Percentiles rank a stretch among this genome's conserved stretches.
These are phyloP conservation scores for Linnemannia schmuckeri DNA, from an alignment of 192 early-diverging fungal species.

Conservation along the genomic window DNA sequence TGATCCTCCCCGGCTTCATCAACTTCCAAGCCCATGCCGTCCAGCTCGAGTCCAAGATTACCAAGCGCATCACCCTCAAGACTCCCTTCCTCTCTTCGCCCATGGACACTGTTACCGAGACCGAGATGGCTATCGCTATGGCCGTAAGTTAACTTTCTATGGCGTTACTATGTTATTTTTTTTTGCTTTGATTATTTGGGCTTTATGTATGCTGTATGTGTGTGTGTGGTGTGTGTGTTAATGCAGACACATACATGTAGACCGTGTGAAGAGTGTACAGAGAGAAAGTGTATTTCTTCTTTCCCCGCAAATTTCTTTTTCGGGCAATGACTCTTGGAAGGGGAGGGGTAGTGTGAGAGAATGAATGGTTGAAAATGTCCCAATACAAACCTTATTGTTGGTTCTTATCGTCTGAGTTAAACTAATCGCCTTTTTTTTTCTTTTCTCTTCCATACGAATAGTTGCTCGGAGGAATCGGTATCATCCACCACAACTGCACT, in stretches of 20 bases:
- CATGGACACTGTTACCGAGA: conserved; percentile 99
- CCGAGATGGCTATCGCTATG: conserved; percentile 99
- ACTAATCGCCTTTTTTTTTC: neutral
- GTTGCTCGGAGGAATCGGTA: conserved; percentile 93
- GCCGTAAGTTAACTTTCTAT: conserved; percentile 71
- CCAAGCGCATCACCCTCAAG: conserved; percentile 91
- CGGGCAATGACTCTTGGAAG: conserved; percentile 7
- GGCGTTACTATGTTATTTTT: neutral
- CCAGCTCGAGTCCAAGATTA: conserved; percentile 87
- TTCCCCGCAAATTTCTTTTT: conserved; percentile 59
- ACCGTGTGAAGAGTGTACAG: neutral
- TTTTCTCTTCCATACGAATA: conserved; percentile 19
- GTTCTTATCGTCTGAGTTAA: neutral
- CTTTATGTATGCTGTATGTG: neutral
- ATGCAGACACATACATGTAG: neutral
- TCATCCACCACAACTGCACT: conserved; percentile 98
- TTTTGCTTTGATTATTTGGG: neutral
- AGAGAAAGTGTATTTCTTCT: neutral
- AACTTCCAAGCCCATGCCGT: conserved; percentile 90
- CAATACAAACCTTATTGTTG: conserved; percentile 11
- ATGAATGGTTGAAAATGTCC: neutral
- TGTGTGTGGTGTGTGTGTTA: conserved; percentile 8
- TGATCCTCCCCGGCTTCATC: conserved; percentile 97
- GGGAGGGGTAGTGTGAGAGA: neutral
- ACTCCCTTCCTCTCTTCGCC: conserved; percentile 95